Evolutionary conservation across 73 alveolate species (phyloP), one percentile per base, ranked within the genome.

Genomic region (Tetrahymena malaccensis): DNA sequence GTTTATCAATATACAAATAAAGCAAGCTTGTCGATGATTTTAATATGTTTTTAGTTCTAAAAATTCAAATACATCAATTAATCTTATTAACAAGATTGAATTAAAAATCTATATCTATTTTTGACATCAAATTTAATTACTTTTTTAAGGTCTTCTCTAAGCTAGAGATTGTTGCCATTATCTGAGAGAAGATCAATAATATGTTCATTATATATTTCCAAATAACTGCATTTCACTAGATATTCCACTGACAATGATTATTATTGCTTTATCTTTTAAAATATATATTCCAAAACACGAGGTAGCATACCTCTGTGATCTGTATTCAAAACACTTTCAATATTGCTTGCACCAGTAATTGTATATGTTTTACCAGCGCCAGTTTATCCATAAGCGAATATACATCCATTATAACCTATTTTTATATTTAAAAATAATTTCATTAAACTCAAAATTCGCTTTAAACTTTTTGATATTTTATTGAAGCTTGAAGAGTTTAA

Each of bases 141-240:
- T 84, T 97, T 97, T 94, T 97, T 97, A 93, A 97, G 96, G 56
- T 97, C 99, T 96, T 97, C 99, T 95, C 99, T 96, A 85, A 97
- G 94, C 22, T 96, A 70, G 94, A 97, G 96, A 95, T 97, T 97
- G 33, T 97, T 96, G 43, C 70, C 70, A 35, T 43, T 35, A 34
- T 98, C 96, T 94, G 98, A 98, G 43, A 99, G 96, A 94, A 99
- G 97, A 97, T 99, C 99, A 38, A 97, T 98, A 21, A 99, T 97
- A 94, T 98, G 97, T 95, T 99, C 99, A 96, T 98, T 98, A 96
- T 98, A 98, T 93, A 98, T 98, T 95, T 98, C 99, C 40, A 96
- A 85, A 96, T 98, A 98, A 58, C 97, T 96, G 94, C 99, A 98
- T 96, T 98, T 97, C 16, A 98, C 98, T 70, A 97, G 95, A 94